phyloP scores from a whole-genome alignment of 306 rosid genomes.

The Trifolium fragiferum region DNA sequence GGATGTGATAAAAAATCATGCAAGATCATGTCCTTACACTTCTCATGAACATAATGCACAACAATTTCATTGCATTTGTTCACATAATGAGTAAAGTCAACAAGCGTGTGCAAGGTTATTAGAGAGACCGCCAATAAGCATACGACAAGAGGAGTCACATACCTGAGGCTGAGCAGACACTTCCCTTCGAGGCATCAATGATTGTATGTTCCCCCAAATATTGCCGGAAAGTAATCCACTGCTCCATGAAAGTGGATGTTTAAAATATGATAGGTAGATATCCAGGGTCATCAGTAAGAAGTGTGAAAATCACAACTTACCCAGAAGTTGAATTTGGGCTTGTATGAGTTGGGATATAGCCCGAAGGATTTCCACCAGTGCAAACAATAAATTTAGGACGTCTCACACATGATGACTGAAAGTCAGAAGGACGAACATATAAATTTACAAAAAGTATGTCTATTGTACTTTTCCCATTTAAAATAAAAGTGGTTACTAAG shows the following conservation, averaged over 20 bases:
- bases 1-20: slow-evolving; percentile 7
- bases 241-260: slow-evolving; percentile 43
- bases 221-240: slow-evolving; percentile 80
- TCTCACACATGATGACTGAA: slow-evolving; percentile 87
- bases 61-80: slow-evolving; percentile 21
- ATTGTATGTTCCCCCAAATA: slow-evolving; percentile 82
- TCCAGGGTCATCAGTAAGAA: neutral
- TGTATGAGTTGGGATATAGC: slow-evolving; percentile 80
- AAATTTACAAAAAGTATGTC: slow-evolving; percentile 17
- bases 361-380: slow-evolving; percentile 84
- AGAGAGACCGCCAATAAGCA: slow-evolving; percentile 15
- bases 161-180: slow-evolving; percentile 78
- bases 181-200: slow-evolving; percentile 86
- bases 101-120: slow-evolving; percentile 7
- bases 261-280: slow-evolving; percentile 38
- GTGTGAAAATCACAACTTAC: slow-evolving; percentile 50
- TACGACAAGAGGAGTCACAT: slow-evolving; percentile 36
- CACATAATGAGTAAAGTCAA: slow-evolving; percentile 20
- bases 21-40: slow-evolving; percentile 6
- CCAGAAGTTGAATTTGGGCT: slow-evolving; percentile 66
- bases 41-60: slow-evolving; percentile 25
- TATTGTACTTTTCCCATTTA: neutral
- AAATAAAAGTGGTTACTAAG: slow-evolving; percentile 12
- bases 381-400: slow-evolving; percentile 94
- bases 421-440: slow-evolving; percentile 31